Evolutionary conservation across 1,284 basidiomycete species (phyloP), one percentile per base, ranked within the genome.

Genomic region (Ceraceosorus bombacis): DNA sequence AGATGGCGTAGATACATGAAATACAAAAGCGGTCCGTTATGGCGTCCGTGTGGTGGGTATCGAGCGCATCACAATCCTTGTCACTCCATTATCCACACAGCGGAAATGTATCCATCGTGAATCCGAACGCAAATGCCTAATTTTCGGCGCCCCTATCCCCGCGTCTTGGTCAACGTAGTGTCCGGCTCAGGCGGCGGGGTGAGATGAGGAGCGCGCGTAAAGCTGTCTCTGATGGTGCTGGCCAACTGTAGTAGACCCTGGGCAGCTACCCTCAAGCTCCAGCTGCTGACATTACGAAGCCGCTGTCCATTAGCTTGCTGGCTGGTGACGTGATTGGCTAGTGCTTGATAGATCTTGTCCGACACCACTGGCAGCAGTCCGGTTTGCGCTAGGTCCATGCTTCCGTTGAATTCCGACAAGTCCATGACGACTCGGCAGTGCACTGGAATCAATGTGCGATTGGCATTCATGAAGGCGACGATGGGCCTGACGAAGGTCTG

Each of bases 401-500:
- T 70, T 1, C 75, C 75, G 37, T 77, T 73, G 49, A 77, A 77
- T 53, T 77, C 75, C 63, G 9, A 61, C 12, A 77, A 63, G 54
- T 77, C 75, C 68, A 75, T 73, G 2, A 77, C 73, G 46, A 77
- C 66, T 4, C 74, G 64, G 57, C 72, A 74, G 6, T 68, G 66
- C 51, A 77, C 71, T 5, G 72, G 72, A 41, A 74, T 74, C 40
- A 74, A 61, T 51, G 72, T 74, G 7, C 51, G 55, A 64, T 77
- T 73, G 51, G 75, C 74, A 56, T 77, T 77, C 70, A 99, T 95
- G 76, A 99, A 99, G 0, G 92, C 93, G 5, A 98, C 95, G 65
- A 99, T 97, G 4, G 95, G 94, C 61, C 95, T 81, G 49, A 96
- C 88, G 40, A 98, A 81, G n/a, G 94, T 95, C 74, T 88, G 90